Evolutionary conservation across 1,139 yeast genomes (phyloP), one percentile per base, ranked within the genome.

Genomic region (Blastobotrys ciferrii): DNA sequence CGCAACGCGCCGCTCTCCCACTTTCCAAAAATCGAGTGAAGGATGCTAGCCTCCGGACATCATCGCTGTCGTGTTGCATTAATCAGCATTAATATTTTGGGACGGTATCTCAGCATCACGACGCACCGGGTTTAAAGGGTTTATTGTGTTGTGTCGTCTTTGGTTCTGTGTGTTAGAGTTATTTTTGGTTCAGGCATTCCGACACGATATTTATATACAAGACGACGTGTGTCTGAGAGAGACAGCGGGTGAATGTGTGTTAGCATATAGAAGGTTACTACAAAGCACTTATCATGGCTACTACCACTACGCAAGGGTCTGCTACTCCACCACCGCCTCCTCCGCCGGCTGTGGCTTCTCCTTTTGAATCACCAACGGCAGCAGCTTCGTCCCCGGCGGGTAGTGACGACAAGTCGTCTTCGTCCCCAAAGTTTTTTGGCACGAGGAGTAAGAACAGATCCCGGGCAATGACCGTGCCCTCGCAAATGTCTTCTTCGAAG

Each of bases 401-500:
- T 25, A 23, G 15, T 28, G 41, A 37, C 12, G 31, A 38, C 37
- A 38, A 46, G 38, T 25, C 38, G 25, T 28, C 35, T 20, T 25
- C 38, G 25, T 28, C 35, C 20, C 17, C 47, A 2, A 38, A 44
- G 43, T 13, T 19, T 2, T 39, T 25, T 23, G 28, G 17, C 35
- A 18, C 23, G 23, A 36, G 31, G 17, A 40, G 23, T 18, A 44
- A 39, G 20, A 52, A 47, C 43, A 31, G 58, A 39, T 45, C 54
- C 7, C 45, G 58, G 30, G 58, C 58, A 28, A 53, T 54, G 57
- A 54, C 58, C 7, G 54, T 51, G 40, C 57, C 57, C 9, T 51
- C 52, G 15, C 45, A 49, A 46, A 23, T 23, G 28, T 23, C 28
- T 9, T 9, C 28, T 9, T 23, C 28, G 28, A 23, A 23, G 9